Evolutionary conservation across 1,139 yeast genomes (phyloP), one percentile per base, ranked within the genome.

Genomic region (Suhomyces ambrosiae): DNA sequence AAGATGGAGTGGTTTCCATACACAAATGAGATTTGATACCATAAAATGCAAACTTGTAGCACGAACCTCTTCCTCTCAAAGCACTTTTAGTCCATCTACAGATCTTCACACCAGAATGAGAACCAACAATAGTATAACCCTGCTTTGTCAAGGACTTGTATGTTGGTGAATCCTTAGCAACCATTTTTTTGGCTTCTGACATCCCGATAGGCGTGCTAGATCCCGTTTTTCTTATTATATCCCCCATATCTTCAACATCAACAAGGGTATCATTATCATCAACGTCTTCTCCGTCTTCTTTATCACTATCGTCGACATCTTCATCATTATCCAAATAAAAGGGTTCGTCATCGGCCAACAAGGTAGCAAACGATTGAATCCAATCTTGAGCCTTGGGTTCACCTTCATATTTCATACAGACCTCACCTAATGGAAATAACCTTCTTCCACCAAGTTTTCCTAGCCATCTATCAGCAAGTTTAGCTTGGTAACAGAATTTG

Each of bases 11-110:
- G 2, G 96, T 80, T 58, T 89, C 97, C 97, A 89, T 89, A 65
- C 97, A 90, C 45, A 90, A 69, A 62, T 92, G 96, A 2, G 95
- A 85, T 45, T 76, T 79, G 50, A 89, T 89, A 18, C 96, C 96
- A 58, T 90, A 89, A 54, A 89, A 85, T 6, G 97, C 95, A 63
- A 76, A 87, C 59, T 89, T 89, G 65, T 89, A 89, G 63, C 97
- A 89, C 4, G 95, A 86, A 1, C 97, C 97, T 50, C 96, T 77
- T 17, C 96, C 96, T 50, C 97, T 75, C 49, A 89, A 71, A 1
- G 96, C 97, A 45, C 94, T 85, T 57, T 90, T 90, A 3, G 97
- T 89, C 97, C 97, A 89, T 54, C 97, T 78, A 58, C 97, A 89
- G 32, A 90, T 87, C 59, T 89, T 89, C 32, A 89, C 97, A 22